These are phyloP conservation scores for Letharia columbiana DNA, from an alignment of 495 filamentous ascomycete genomes.

Conservation along the genomic window DNA sequence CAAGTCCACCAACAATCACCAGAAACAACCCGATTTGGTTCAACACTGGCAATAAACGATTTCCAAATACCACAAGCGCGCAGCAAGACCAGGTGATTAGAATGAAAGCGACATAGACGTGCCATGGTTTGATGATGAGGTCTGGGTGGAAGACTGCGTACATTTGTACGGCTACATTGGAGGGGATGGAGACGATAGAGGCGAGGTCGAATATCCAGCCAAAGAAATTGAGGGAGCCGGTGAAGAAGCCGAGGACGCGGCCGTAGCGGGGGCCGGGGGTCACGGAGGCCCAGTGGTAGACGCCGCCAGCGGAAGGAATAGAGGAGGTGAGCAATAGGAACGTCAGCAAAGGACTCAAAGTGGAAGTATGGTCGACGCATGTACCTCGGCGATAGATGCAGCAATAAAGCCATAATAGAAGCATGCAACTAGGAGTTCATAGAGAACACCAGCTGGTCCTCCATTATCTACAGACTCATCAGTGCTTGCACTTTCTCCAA, in stretches of 20 bases:
- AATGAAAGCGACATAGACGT: slow-evolving; percentile 63
- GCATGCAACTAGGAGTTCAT: slow-evolving; percentile 46
- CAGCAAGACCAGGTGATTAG: slow-evolving; percentile 55
- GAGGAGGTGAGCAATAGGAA: slow-evolving; percentile 55
- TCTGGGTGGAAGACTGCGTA: slow-evolving; percentile 56
- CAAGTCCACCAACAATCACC: slow-evolving; percentile 51
- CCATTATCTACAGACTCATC: slow-evolving; percentile 34
- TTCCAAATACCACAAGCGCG: slow-evolving; percentile 55
- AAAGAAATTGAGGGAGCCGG: slow-evolving; percentile 66
- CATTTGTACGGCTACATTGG: slow-evolving; percentile 59
- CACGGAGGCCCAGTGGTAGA: slow-evolving; percentile 74
- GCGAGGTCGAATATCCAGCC: slow-evolving; percentile 63
- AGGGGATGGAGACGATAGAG: slow-evolving; percentile 54
- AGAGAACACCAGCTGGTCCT: slow-evolving; percentile 43
- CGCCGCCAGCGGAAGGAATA: slow-evolving; percentile 71
- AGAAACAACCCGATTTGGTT: slow-evolving; percentile 55
- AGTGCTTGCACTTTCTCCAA: neutral
- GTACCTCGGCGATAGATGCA: slow-evolving; percentile 51
- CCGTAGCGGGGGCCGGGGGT: slow-evolving; percentile 55
- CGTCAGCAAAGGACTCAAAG: neutral
- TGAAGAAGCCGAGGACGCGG: slow-evolving; percentile 56
- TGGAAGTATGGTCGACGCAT: neutral
- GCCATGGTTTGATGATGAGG: slow-evolving; percentile 53
- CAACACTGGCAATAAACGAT: slow-evolving; percentile 53
- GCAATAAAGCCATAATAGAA: slow-evolving; percentile 46